Conservation (phyloP, 129 eudicot species). For the sunflower (Helianthus annuus) region HanXRQr2.0-SUNRISE NC_035439.2:101602521-101603020, state of each 20-base stretch:
- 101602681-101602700: neutral
- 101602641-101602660: neutral
- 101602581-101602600: slow-evolving; percentile 61
- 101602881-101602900: too few relatives aligned
- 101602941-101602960: too few relatives aligned
- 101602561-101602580: slow-evolving; percentile 56
- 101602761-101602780: slow-evolving; percentile 39
- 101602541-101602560: slow-evolving; percentile 49
- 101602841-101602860: too few relatives aligned
- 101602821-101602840: too few relatives aligned
- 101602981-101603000: too few relatives aligned
- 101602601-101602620: slow-evolving; percentile 72
- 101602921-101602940: too few relatives aligned
- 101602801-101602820: too few relatives aligned
- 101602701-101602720: neutral
- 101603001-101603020: too few relatives aligned
- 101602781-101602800: neutral
- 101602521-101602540: neutral
- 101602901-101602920: too few relatives aligned
- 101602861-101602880: too few relatives aligned
- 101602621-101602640: neutral
- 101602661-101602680: neutral
- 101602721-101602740: slow-evolving; percentile 81
- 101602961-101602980: too few relatives aligned
- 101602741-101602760: slow-evolving; percentile 67